Base-by-base conservation (phyloP, 306 rosid genomes). In the Cucumis cinereus region DNA sequence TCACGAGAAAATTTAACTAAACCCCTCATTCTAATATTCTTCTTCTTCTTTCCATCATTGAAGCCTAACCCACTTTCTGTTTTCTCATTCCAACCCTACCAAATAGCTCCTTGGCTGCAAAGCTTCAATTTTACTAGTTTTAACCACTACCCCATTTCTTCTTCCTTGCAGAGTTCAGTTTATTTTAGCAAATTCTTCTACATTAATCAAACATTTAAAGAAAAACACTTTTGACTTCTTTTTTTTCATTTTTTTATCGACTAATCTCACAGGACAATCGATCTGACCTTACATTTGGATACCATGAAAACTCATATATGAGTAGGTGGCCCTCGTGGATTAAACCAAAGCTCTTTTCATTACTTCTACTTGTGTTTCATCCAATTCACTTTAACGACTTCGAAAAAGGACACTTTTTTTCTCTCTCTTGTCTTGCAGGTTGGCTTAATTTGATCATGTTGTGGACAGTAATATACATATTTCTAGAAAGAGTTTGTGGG, bases 1-100 rank as follows among this genome's bases (percentile, higher is more conserved):
- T 86, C 90, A 89, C 88, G 93, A 79, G 62, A 67, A 64, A 63
- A 35, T 5, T 60, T 7, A 15, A 45, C 52, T 45, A 61, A 60
- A 61, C 1, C 38, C n/a, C 10, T 4, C 45, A 17, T 16, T 17
- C 45, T 47, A 22, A 10, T 57, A 38, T 64, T 36, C 49, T 20
- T 13, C 40, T 30, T 60, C 20, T 58, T 24, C 30, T 58, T 13
- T 17, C 19, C 26, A 26, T 59, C 2, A 63, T 35, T 19, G 6
- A 17, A 63, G 26, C 26, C 71, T 63, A 63, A 19, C 26, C 49
- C 71, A 63, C 22, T 16, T 61, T 30, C 43, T 30, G 3, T 61
- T 30, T 61, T 30, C 70, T 19, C 1, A 63, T 63, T 63, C 10
- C 47, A 19, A 35, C 70, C 19, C 70, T 11, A 56, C 61, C 61